Evolutionary conservation across 2,329 filamentous ascomycete genomes (phyloP).

Genomic region (Beauveria medogensis): DNA sequence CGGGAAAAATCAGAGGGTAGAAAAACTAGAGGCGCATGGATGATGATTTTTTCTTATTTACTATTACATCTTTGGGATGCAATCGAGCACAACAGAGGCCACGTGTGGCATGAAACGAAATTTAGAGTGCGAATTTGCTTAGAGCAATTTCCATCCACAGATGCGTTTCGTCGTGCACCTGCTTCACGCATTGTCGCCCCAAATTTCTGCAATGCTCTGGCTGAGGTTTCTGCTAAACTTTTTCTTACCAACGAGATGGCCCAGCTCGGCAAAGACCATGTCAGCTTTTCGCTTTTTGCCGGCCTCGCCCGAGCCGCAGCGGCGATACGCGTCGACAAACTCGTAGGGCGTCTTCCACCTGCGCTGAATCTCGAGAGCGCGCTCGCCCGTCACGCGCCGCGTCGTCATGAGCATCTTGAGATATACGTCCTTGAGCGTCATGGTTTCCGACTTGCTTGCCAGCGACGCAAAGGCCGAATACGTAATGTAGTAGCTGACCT

Average conservation of each 20-base stretch:
- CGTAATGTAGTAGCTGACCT: slow-evolving; percentile 51
- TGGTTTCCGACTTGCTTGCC: slow-evolving; percentile 65
- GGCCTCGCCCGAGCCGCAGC: slow-evolving; percentile 39
- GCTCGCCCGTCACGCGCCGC: slow-evolving; percentile 65
- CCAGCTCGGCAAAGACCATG: slow-evolving; percentile 51
- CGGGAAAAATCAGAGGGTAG: slow-evolving; percentile 3
- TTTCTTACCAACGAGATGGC: slow-evolving; percentile 55
- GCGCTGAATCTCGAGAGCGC: slow-evolving; percentile 71
- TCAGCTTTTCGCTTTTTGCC: slow-evolving; percentile 49
- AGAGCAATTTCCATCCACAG: not conserved
- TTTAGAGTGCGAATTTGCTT: slow-evolving; percentile 1
- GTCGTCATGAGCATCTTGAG: slow-evolving; percentile 84
- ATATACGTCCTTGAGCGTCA: slow-evolving; percentile 67
- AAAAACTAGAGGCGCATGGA: slow-evolving; percentile 12
- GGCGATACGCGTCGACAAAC: slow-evolving; percentile 62
- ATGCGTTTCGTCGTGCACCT: not conserved
- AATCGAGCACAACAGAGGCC: not conserved
- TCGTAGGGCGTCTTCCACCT: slow-evolving; percentile 67
- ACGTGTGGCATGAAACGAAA: not conserved
- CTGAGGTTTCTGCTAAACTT: slow-evolving; percentile 60
- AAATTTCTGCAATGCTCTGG: slow-evolving; percentile 63
- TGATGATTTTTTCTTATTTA: slow-evolving; percentile 5
- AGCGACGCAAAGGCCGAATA: slow-evolving; percentile 65
- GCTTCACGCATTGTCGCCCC: slow-evolving; percentile 41
- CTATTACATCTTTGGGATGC: not conserved